Conservation (phyloP, 2,329 filamentous ascomycete genomes). For the Cercospora sesami region DNA sequence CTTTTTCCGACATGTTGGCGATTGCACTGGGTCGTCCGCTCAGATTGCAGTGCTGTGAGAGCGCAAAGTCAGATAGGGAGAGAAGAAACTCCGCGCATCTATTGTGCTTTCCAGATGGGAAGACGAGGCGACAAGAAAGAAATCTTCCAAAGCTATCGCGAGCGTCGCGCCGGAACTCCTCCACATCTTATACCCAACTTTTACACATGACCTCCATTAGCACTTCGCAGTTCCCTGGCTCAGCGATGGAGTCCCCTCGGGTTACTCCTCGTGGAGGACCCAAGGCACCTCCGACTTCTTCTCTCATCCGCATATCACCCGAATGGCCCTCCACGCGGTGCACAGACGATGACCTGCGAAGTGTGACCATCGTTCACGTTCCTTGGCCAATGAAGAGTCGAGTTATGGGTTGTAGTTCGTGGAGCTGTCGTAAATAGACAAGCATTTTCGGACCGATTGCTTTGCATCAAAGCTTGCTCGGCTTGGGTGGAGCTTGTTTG, state of each 20-base stretch:
- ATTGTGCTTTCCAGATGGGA: neutral
- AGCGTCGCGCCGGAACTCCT: neutral
- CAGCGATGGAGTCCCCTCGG: constrained; percentile 6
- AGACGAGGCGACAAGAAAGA: neutral
- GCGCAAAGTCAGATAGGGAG: neutral
- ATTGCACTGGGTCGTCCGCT: neutral
- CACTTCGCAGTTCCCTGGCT: neutral
- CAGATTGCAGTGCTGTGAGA: neutral
- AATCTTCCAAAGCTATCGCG: neutral
- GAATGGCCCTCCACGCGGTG: constrained; percentile 3
- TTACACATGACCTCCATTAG: neutral
- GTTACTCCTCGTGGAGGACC: constrained; percentile 11
- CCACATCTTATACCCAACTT: constrained; percentile 5
- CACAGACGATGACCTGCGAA: neutral
- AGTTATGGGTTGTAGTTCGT: neutral
- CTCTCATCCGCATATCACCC: constrained; percentile 1
- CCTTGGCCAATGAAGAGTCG: neutral
- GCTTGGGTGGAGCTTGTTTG: constrained; percentile 17
- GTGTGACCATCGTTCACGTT: neutral
- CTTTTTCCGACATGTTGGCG: constrained; percentile 27
- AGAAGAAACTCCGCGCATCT: neutral
- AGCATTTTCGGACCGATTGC: constrained; percentile 19
- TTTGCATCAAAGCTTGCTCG: constrained; percentile 8
- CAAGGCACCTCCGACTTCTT: neutral
- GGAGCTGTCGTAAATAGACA: constrained; percentile 6